phyloP scores from a whole-genome alignment of 495 filamentous ascomycete species.

The Aspergillus steynii region DNA sequence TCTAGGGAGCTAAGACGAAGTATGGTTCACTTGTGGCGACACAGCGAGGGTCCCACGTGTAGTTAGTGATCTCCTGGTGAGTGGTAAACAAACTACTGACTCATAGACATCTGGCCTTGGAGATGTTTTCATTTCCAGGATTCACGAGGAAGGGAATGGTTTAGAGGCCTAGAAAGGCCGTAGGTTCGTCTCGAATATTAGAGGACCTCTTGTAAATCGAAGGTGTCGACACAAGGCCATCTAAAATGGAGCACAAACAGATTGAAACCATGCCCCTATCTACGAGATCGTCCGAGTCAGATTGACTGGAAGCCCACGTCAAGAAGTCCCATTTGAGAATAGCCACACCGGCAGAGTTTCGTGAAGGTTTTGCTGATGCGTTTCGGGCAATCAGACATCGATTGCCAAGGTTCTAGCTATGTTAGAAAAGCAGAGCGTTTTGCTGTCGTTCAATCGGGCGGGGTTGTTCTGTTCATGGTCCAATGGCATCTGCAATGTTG shows the following conservation, averaged over 20 bases:
- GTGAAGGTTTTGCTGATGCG: too few species aligned
- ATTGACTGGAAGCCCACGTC: not conserved
- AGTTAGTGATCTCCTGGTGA: not conserved
- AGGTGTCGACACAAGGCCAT: not conserved
- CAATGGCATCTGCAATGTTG: not conserved
- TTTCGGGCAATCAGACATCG: too few species aligned
- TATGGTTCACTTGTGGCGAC: too few species aligned
- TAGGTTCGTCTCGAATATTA: too few species aligned
- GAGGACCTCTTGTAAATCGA: not conserved
- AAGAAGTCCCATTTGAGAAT: not conserved
- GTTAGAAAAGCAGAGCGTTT: too few species aligned
- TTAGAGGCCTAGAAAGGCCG: too few species aligned
- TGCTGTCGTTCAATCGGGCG: too few species aligned
- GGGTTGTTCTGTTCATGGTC: too few species aligned
- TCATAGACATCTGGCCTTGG: not conserved
- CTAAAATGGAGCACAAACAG: not conserved
- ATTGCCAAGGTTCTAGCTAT: too few species aligned
- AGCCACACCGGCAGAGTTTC: not conserved
- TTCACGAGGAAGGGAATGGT: too few species aligned
- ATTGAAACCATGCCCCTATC: not conserved
- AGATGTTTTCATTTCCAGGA: too few species aligned
- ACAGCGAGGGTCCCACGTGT: not conserved
- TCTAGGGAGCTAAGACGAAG: not conserved
- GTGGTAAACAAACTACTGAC: not conserved
- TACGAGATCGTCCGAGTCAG: not conserved